Evolutionary conservation across 768 basidiomycete genomes (phyloP).

Genomic region (Lactarius trivialis): DNA sequence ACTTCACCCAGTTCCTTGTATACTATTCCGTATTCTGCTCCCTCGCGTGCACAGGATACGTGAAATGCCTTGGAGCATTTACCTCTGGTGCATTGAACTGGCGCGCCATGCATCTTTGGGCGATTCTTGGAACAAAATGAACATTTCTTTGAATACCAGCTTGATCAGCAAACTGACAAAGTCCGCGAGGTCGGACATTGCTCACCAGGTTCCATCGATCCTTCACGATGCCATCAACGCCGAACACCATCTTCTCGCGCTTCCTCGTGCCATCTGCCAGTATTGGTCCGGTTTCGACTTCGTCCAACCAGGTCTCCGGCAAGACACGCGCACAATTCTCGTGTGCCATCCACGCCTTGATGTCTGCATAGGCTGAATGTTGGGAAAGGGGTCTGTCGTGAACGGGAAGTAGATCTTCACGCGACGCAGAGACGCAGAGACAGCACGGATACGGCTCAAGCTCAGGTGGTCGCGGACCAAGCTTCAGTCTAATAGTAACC

Average conservation of each 20-base stretch:
- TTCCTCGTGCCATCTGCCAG: constrained; percentile 30
- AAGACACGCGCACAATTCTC: constrained; percentile 72
- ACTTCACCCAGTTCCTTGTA: constrained; percentile 61
- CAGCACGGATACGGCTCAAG: constrained; percentile 59
- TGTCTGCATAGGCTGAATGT: constrained; percentile 20
- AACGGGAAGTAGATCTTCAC: constrained; percentile 54
- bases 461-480: constrained; percentile 56
- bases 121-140: constrained; percentile 68
- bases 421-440: constrained; percentile 51
- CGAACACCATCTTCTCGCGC: constrained; percentile 60
- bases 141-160: constrained; percentile 66
- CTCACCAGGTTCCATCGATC: constrained; percentile 90
- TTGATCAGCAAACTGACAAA: neutral
- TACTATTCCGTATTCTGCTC: constrained; percentile 44
- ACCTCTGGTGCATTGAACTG: constrained; percentile 89
- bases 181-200: constrained; percentile 10
- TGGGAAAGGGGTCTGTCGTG: constrained; percentile 50
- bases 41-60: constrained; percentile 76
- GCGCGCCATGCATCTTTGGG: constrained; percentile 65
- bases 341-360: constrained; percentile 66
- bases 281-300: constrained; percentile 37
- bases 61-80: constrained; percentile 94
- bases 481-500: constrained; percentile 55
- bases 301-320: constrained; percentile 91
- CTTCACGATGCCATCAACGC: constrained; percentile 82